phyloP scores from a whole-genome alignment of 352 stramenopile species.

The Blastocystis sp. region DNA sequence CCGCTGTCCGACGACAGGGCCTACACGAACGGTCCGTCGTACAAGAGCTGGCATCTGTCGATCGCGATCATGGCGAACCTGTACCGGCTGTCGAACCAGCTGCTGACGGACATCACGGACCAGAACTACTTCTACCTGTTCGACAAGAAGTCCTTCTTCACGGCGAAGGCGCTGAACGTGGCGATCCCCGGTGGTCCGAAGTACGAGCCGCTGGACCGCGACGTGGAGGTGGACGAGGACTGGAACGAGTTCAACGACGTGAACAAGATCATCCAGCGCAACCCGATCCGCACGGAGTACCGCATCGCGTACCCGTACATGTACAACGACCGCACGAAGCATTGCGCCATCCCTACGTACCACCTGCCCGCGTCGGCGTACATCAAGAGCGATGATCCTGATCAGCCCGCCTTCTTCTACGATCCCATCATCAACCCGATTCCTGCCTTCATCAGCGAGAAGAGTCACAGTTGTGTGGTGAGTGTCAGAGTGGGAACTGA shows the following conservation, averaged over 20 bases:
- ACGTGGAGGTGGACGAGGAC: constrained; percentile 94
- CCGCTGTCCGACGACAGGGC: constrained; percentile 80
- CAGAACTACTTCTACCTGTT: constrained; percentile 90
- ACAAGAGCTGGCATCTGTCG: constrained; percentile 91
- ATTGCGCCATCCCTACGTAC: constrained; percentile 90
- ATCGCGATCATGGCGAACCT: constrained; percentile 95
- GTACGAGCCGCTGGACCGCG: constrained; percentile 97
- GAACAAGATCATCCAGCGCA: constrained; percentile 99
- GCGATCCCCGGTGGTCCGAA: constrained; percentile 96
- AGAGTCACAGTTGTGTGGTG: constrained; percentile 72
- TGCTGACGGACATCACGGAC: constrained; percentile 93
- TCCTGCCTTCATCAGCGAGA: constrained; percentile 78
- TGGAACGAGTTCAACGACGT: constrained; percentile 99
- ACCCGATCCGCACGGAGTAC: constrained; percentile 98
- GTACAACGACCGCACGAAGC: constrained; percentile 94
- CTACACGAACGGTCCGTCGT: constrained; percentile 94
- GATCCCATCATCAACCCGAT: constrained; percentile 96
- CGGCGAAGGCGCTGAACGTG: constrained; percentile 97
- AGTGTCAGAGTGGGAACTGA: neutral
- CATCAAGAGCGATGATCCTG: constrained; percentile 89
- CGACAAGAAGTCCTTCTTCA: constrained; percentile 95
- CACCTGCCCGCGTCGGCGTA: constrained; percentile 92
- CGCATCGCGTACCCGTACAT: constrained; percentile 97
- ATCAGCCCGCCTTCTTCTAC: constrained; percentile 92
- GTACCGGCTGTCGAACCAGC: constrained; percentile 89